phyloP scores from a whole-genome alignment of 768 basidiomycete species.

The Leccinum fibrillosum region DNA sequence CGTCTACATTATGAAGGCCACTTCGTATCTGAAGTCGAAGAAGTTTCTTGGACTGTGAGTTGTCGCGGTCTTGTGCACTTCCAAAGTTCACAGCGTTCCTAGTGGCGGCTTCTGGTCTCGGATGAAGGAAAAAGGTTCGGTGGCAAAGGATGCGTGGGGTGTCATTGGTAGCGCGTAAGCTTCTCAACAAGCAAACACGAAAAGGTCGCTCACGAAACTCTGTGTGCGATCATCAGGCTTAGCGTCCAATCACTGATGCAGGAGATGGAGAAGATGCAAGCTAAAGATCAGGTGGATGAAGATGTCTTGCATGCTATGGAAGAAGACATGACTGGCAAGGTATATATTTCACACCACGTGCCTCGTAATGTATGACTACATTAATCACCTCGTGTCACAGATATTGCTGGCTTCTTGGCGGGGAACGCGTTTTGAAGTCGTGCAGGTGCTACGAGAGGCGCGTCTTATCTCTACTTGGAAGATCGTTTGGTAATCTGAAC shows the following conservation, averaged over 20 bases:
- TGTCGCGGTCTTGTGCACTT: slow-evolving; percentile 3
- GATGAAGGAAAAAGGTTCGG: slow-evolving; percentile 88
- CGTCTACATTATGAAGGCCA: slow-evolving; percentile 91
- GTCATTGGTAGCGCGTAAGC: slow-evolving; percentile 92
- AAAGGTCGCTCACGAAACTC: slow-evolving; percentile 50
- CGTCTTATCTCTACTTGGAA: not conserved
- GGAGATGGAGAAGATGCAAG: slow-evolving; percentile 90
- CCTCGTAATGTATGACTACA: not conserved
- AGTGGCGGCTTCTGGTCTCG: slow-evolving; percentile 91
- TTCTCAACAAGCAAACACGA: slow-evolving; percentile 36
- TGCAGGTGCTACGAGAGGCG: slow-evolving; percentile 80
- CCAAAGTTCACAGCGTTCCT: slow-evolving; percentile 8
- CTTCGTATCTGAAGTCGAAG: slow-evolving; percentile 86
- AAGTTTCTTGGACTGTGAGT: slow-evolving; percentile 88
- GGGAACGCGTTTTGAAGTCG: slow-evolving; percentile 92
- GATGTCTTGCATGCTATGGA: slow-evolving; percentile 85
- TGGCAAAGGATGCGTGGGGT: slow-evolving; percentile 96
- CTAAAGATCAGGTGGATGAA: slow-evolving; percentile 84
- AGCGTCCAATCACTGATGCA: slow-evolving; percentile 32
- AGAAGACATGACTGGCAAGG: slow-evolving; percentile 91
- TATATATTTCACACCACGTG: slow-evolving; percentile 25
- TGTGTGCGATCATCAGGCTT: slow-evolving; percentile 30
- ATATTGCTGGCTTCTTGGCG: slow-evolving; percentile 98
- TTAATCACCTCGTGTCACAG: slow-evolving; percentile 30
- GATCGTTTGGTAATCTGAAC: slow-evolving; percentile 4